A percentile compares a stretch with the other conserved stretches of the same genome.
phyloP scores from a whole-genome alignment of 1,284 basidiomycete species.

The Cryptococcus maquisensis region DNA sequence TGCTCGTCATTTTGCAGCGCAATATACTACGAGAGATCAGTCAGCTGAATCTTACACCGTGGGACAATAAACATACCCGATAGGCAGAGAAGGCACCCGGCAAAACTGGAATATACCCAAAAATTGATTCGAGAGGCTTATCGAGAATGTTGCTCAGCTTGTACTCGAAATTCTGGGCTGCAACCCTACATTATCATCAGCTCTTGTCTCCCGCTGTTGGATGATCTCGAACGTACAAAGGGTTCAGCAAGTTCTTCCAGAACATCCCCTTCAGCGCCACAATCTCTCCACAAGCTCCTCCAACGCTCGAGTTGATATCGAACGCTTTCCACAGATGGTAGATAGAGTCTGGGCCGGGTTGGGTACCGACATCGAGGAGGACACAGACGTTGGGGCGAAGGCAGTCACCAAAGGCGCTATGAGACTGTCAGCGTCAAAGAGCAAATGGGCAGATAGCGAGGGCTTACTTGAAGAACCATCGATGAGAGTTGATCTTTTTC shows the following conservation, averaged over 20 bases:
- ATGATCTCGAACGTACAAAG: constrained; percentile 65
- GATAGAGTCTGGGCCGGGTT: constrained; percentile 81
- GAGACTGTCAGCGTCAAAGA: not conserved
- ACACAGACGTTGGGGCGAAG: constrained; percentile 81
- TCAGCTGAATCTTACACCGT: not conserved
- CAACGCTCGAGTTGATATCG: constrained; percentile 91
- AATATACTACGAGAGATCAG: constrained; percentile 56
- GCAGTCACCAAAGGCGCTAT: constrained; percentile 1
- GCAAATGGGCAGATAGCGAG: not conserved
- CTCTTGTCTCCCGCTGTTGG: too few species aligned
- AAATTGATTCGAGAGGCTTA: constrained; percentile 72
- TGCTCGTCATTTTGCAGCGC: constrained; percentile 78
- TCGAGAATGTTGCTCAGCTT: constrained; percentile 93
- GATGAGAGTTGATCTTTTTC: constrained; percentile 75
- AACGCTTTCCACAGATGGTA: constrained; percentile 98
- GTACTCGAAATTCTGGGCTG: constrained; percentile 60
- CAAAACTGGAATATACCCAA: constrained; percentile 88
- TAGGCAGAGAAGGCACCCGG: constrained; percentile 93
- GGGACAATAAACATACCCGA: constrained; percentile 41
- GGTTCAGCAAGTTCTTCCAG: constrained; percentile 71
- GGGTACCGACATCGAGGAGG: constrained; percentile 89
- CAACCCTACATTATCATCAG: not conserved
- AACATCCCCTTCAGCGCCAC: constrained; percentile 84
- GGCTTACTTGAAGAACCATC: constrained; percentile 78
- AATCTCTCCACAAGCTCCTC: constrained; percentile 95